Evolutionary conservation across 768 basidiomycete species (phyloP).

Genomic region (Chiua virens): DNA sequence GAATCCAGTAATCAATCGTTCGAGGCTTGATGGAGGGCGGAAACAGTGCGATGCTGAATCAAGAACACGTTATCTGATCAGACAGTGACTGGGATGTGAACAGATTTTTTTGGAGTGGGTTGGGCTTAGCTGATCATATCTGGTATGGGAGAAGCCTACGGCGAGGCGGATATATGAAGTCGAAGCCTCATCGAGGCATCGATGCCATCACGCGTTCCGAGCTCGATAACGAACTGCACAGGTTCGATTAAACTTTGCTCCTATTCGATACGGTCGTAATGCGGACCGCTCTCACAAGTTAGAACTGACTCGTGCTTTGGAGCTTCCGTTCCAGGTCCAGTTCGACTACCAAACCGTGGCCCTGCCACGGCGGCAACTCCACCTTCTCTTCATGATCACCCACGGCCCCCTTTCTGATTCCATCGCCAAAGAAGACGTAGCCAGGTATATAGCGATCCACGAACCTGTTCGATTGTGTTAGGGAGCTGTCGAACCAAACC

Average conservation of each 20-base stretch:
- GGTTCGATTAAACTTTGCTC: neutral
- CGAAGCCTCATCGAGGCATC: too few relatives aligned
- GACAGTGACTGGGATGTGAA: neutral
- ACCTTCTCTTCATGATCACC: slow-evolving; percentile 17
- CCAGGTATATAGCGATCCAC: slow-evolving; percentile 93
- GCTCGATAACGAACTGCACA: neutral
- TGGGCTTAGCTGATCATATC: slow-evolving; percentile 1
- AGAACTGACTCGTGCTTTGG: slow-evolving; percentile 43
- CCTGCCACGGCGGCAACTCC: slow-evolving; percentile 40
- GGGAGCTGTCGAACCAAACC: neutral
- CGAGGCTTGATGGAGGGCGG: neutral
- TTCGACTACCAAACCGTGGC: slow-evolving; percentile 50
- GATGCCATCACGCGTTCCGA: neutral
- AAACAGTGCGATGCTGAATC: slow-evolving; percentile 1
- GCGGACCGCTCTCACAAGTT: slow-evolving; percentile 1
- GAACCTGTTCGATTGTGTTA: slow-evolving; percentile 49
- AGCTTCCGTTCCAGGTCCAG: slow-evolving; percentile 57
- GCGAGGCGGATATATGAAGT: too few relatives aligned
- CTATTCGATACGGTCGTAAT: neutral
- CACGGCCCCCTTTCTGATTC: slow-evolving; percentile 40
- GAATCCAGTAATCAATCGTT: too few relatives aligned
- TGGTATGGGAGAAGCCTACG: neutral
- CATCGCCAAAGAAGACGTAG: slow-evolving; percentile 82
- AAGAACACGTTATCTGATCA: slow-evolving; percentile 1
- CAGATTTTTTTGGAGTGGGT: neutral